Percentiles rank a stretch among this genome's conserved stretches.
Conservation (phyloP, 176 grass and related monocot genomes). For the Triticum turgidum region DNA sequence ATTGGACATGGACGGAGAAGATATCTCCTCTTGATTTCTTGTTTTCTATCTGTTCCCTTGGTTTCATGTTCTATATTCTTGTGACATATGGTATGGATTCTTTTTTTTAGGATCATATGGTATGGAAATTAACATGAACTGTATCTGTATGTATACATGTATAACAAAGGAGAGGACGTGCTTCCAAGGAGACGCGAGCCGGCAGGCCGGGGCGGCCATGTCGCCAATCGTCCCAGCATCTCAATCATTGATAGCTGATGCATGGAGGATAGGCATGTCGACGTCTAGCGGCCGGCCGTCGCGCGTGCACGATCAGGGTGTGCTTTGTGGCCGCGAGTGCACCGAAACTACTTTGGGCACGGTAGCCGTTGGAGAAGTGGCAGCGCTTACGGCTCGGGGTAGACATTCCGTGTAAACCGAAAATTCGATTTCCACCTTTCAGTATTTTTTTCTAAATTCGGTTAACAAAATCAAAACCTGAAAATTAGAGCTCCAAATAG, state of each 20-base stretch:
- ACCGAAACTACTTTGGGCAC: no score
- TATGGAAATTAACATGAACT: not conserved
- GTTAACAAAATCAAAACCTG: no score
- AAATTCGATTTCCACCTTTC: no score
- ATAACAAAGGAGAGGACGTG: not conserved
- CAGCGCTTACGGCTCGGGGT: no score
- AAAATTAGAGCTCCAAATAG: no score
- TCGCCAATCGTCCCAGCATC: not conserved
- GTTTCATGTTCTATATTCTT: not conserved
- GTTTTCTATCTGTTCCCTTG: not conserved
- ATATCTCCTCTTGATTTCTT: not conserved
- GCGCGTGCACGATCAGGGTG: not conserved
- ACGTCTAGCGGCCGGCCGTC: not conserved
- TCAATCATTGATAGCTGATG: not conserved
- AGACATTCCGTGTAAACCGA: no score
- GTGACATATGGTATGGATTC: not conserved
- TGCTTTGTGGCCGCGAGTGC: no score
- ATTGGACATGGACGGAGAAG: not conserved
- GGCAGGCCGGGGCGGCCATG: not conserved
- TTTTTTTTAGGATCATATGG: not conserved
- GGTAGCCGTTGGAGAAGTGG: no score
- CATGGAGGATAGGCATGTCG: not conserved
- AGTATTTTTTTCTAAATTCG: no score
- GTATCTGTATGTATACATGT: no score
- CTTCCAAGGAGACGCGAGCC: slow-evolving; percentile 15